Conservation (phyloP, 2,329 filamentous ascomycete genomes). For the Neonectria hederae region DNA sequence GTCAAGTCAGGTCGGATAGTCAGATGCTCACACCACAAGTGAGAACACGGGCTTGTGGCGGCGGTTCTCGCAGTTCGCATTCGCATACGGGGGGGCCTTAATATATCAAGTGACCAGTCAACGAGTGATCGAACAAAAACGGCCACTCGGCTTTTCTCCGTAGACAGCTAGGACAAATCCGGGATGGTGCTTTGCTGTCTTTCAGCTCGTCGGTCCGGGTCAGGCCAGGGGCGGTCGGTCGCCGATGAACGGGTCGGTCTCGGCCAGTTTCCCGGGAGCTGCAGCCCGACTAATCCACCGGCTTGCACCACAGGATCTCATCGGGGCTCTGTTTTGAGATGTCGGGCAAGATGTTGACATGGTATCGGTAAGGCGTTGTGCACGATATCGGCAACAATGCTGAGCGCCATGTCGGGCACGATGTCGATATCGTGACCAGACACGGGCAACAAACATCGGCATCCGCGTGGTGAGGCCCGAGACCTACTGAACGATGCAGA, state of each 20-base stretch:
- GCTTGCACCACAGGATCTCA: neutral
- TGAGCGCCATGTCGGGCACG: too few relatives aligned
- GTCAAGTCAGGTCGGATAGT: neutral
- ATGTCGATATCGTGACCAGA: neutral
- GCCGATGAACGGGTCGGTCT: conserved; percentile 1
- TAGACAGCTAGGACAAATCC: neutral
- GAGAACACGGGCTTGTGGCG: neutral
- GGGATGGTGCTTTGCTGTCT: neutral
- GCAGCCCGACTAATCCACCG: neutral
- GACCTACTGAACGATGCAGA: neutral
- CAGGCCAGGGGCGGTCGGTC: neutral
- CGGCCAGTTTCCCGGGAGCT: neutral
- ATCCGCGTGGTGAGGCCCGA: neutral
- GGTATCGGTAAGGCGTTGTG: neutral
- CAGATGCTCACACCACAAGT: neutral
- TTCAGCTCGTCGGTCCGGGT: neutral
- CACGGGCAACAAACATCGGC: neutral
- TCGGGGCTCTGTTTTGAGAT: neutral
- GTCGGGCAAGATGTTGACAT: neutral
- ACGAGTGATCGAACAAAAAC: neutral
- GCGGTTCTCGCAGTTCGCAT: neutral
- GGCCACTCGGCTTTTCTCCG: neutral
- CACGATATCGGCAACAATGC: neutral
- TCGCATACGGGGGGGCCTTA: neutral
- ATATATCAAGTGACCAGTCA: neutral